These are phyloP conservation scores for Rhizopogon roseolus DNA, from an alignment of 768 basidiomycete genomes.

Conservation along the genomic window DNA sequence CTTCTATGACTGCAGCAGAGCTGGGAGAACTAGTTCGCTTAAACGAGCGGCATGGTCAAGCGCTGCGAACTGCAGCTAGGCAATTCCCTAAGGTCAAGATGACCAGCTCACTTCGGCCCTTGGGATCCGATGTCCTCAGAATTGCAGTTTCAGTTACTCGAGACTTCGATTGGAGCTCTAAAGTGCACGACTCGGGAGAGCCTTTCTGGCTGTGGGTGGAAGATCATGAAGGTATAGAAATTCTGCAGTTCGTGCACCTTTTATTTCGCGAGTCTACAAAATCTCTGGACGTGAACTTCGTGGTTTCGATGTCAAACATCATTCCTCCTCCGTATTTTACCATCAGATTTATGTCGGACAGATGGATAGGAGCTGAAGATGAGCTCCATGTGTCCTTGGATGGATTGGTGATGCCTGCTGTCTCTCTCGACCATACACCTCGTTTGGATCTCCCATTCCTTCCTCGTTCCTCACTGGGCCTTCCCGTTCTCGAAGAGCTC, in stretches of 20 bases:
- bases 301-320: constrained; percentile 65
- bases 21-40: constrained; percentile 80
- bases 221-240: constrained; percentile 73
- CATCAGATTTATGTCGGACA: constrained; percentile 80
- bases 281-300: constrained; percentile 63
- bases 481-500: constrained; percentile 36
- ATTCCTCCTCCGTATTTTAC: constrained; percentile 60
- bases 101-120: constrained; percentile 67
- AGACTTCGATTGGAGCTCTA: constrained; percentile 76
- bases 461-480: constrained; percentile 45
- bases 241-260: constrained; percentile 76
- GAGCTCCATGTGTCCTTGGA: constrained; percentile 60
- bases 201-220: constrained; percentile 98
- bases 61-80: constrained; percentile 72
- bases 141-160: constrained; percentile 60
- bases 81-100: constrained; percentile 78
- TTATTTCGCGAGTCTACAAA: constrained; percentile 65
- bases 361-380: constrained; percentile 91
- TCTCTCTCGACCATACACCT: constrained; percentile 51
- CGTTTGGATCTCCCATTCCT: constrained; percentile 76
- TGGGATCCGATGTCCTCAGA: constrained; percentile 79
- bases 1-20: constrained; percentile 56
- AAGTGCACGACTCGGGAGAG: constrained; percentile 70
- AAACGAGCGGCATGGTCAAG: constrained; percentile 80
- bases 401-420: constrained; percentile 68